Conservation (phyloP, 257 asterid genomes). For the Osmanthus fragrans region DNA sequence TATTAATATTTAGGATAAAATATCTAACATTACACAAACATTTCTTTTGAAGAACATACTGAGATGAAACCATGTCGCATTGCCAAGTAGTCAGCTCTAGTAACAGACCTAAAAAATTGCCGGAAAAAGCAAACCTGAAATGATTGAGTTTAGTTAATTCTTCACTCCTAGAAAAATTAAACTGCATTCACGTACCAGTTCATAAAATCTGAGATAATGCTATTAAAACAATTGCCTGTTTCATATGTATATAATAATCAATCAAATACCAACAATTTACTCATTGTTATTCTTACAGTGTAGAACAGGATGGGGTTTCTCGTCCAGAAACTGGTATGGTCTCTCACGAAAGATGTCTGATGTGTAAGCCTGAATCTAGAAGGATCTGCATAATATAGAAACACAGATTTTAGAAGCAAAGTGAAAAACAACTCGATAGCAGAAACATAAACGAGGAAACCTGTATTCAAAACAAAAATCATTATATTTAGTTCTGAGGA, state of each 20-base stretch:
- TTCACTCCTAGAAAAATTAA: background rate
- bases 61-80: slow-evolving; percentile 90
- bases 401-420: background rate
- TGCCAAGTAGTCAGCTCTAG: slow-evolving; percentile 79
- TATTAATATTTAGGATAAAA: background rate
- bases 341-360: slow-evolving; percentile 88
- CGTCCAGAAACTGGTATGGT: slow-evolving; percentile 67
- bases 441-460: background rate
- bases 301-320: slow-evolving; percentile 67
- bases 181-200: background rate
- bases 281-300: slow-evolving; percentile 49
- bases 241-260: background rate
- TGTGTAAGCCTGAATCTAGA: slow-evolving; percentile 89
- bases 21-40: background rate
- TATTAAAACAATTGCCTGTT: background rate
- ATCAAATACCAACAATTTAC: background rate
- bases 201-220: background rate
- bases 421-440: background rate
- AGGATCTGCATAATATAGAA: slow-evolving; percentile 48
- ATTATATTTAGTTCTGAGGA: background rate
- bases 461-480: background rate
- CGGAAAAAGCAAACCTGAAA: slow-evolving; percentile 77
- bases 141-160: background rate
- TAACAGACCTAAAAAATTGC: slow-evolving; percentile 78
- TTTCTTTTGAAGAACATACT: slow-evolving; percentile 44